Conservation (phyloP, 306 rosid species). For the Leucaena leucocephala region DNA sequence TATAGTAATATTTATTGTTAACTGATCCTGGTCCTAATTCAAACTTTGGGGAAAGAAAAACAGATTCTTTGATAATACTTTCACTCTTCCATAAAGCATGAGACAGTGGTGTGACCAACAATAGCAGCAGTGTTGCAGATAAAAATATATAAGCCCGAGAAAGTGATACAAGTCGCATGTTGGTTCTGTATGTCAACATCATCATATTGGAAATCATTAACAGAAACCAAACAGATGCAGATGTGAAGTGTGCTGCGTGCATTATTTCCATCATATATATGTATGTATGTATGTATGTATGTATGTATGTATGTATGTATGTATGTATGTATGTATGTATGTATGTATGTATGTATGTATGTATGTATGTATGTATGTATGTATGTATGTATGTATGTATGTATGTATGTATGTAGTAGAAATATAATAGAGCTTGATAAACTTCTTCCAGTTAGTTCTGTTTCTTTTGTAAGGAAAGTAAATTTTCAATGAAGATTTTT, state of each 20-base stretch:
- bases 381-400: too few relatives aligned
- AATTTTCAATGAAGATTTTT: background rate
- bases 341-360: too few relatives aligned
- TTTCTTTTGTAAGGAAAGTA: background rate
- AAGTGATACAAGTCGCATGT: conserved; percentile 37
- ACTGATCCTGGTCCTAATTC: conserved; percentile 68
- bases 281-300: too few relatives aligned
- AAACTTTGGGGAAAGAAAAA: conserved; percentile 61
- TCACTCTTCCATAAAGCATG: conserved; percentile 32
- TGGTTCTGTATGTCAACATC: conserved; percentile 41
- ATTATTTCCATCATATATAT: background rate
- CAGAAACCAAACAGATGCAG: background rate
- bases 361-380: too few relatives aligned
- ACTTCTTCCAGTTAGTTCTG: background rate
- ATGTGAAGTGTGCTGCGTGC: background rate
- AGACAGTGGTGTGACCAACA: conserved; percentile 38
- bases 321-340: too few relatives aligned
- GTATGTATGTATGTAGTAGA: too few relatives aligned
- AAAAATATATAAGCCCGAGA: conserved; percentile 31
- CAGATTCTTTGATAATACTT: conserved; percentile 44
- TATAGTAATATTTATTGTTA: conserved; percentile 39
- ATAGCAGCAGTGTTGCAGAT: conserved; percentile 37
- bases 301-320: too few relatives aligned
- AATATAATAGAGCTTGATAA: background rate
- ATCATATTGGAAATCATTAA: conserved; percentile 20